Evolutionary conservation across 768 basidiomycete species (phyloP).

Genomic region (Gautieria morchelliformis): DNA sequence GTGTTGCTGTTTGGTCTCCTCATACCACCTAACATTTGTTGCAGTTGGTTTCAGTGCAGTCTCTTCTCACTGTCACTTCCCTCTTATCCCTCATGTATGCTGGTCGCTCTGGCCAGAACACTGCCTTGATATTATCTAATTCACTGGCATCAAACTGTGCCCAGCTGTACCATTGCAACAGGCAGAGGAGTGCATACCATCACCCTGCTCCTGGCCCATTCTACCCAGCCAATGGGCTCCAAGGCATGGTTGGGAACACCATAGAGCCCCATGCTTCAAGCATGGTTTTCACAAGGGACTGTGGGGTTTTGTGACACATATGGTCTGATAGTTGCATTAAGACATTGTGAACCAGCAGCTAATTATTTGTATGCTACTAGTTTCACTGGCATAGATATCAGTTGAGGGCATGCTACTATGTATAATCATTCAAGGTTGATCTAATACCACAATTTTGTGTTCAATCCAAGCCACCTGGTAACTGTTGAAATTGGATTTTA

Average conservation of each 20-base stretch:
- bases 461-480: no score
- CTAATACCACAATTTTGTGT: no score
- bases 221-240: conserved; percentile 6
- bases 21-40: conserved; percentile 34
- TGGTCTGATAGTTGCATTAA: no score
- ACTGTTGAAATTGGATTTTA: no score
- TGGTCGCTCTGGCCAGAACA: conserved; percentile 22
- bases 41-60: conserved; percentile 33
- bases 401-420: no score
- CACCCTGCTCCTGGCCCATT: background rate
- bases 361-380: no score
- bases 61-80: conserved; percentile 12
- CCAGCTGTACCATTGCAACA: conserved; percentile 31
- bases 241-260: background rate
- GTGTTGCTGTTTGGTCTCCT: conserved; percentile 50
- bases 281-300: no score
- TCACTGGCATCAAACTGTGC: conserved; percentile 47
- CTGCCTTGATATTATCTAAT: conserved; percentile 30
- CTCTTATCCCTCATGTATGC: conserved; percentile 24
- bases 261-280: conserved; percentile 77
- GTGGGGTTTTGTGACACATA: no score
- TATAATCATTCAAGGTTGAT: no score
- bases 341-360: no score
- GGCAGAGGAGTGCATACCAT: background rate
- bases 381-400: no score